phyloP scores from a whole-genome alignment of 176 grass and related monocot genomes.

The Bolboschoenus planiculmis region DNA sequence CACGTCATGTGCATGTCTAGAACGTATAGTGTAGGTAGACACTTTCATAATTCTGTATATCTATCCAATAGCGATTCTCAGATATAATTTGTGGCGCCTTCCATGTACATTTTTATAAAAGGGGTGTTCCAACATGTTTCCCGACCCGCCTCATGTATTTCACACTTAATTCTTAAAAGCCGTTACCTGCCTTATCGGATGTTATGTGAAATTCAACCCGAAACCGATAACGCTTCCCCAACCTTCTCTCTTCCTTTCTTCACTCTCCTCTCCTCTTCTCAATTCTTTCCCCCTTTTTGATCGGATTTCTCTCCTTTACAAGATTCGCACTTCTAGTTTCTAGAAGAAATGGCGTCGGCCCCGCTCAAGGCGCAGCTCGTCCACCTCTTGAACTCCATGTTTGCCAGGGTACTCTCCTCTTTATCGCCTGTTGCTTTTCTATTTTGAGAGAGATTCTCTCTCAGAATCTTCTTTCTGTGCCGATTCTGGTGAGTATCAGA shows the following conservation, averaged over 20 bases:
- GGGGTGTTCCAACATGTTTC: not conserved
- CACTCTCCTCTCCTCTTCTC: not conserved
- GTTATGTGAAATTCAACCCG: not conserved
- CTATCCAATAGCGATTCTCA: too few species aligned
- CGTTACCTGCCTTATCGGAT: not conserved
- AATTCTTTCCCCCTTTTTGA: not conserved
- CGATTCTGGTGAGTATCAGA: not conserved
- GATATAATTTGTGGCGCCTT: too few species aligned
- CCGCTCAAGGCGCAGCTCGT: constrained; percentile 52
- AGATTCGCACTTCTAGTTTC: not conserved
- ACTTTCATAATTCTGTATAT: too few species aligned
- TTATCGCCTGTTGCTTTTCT: not conserved
- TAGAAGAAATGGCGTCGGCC: constrained; percentile 32
- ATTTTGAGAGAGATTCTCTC: not conserved
- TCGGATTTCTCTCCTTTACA: not conserved
- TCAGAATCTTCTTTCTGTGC: not conserved
- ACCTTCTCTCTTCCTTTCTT: not conserved
- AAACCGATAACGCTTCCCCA: not conserved
- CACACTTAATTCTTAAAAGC: not conserved
- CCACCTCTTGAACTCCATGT: constrained; percentile 45
- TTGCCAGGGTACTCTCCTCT: constrained; percentile 13
- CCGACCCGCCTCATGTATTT: not conserved
- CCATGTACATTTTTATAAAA: not conserved
- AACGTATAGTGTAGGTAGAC: too few species aligned
- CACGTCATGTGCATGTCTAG: too few species aligned